Evolutionary conservation across 2,329 filamentous ascomycete species (phyloP).

Genomic region (Microsporum ferrugineum): DNA sequence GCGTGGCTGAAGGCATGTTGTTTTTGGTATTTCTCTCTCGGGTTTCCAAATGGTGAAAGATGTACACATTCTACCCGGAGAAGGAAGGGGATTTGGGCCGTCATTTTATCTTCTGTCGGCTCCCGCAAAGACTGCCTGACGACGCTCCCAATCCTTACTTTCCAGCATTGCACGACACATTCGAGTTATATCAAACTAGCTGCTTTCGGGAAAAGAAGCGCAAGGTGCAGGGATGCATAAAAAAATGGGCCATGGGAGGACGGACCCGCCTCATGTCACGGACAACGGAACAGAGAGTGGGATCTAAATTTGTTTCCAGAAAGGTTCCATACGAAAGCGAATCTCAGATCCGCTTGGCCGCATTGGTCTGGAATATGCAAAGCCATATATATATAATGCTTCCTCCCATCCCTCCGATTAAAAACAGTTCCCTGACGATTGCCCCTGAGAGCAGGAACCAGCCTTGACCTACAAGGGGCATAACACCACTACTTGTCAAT

Average conservation of each 20-base stretch:
- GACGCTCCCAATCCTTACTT: background rate
- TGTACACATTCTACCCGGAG: background rate
- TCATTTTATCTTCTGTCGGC: background rate
- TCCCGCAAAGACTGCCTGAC: background rate
- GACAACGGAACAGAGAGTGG: background rate
- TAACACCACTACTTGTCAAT: background rate
- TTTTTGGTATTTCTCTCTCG: background rate
- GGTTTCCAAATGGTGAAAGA: background rate
- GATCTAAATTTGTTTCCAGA: background rate
- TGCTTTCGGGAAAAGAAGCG: background rate
- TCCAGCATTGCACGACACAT: background rate
- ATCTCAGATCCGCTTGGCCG: background rate
- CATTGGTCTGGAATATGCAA: background rate
- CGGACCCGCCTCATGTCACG: background rate
- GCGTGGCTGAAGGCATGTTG: background rate
- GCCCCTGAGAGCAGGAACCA: background rate
- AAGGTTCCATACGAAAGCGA: conserved; percentile 4
- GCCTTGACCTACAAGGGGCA: background rate
- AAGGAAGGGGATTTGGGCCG: background rate
- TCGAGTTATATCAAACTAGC: background rate
- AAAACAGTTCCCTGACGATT: background rate
- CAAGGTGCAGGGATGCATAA: background rate
- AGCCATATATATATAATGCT: background rate
- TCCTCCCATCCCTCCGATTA: background rate
- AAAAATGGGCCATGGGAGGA: background rate